These are phyloP conservation scores for Carex cristatella DNA, from an alignment of 176 grass and related monocot genomes.

Conservation along the genomic window DNA sequence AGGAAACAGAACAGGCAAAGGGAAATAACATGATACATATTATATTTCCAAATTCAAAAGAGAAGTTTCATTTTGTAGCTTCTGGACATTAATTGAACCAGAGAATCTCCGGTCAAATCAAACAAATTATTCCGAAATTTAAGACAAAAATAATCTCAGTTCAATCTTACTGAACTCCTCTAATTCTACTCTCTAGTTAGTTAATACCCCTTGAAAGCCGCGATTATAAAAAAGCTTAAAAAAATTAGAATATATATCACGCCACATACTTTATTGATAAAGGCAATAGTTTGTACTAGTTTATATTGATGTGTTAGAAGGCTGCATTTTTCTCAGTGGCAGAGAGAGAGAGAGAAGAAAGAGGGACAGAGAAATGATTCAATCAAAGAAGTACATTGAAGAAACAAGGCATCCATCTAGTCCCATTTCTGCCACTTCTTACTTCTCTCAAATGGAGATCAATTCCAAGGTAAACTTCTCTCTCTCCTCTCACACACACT, in stretches of 20 bases:
- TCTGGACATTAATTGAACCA: background rate
- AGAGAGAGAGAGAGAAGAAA: background rate
- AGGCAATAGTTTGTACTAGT: background rate
- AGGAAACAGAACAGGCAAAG: constrained; percentile 5
- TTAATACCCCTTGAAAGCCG: background rate
- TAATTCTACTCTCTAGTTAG: background rate
- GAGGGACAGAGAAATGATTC: constrained; percentile 13
- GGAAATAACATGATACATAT: background rate
- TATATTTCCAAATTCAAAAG: constrained; percentile 10
- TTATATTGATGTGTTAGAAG: constrained; percentile 1
- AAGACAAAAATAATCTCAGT: background rate
- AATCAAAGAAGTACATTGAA: constrained; percentile 28
- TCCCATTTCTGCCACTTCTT: constrained; percentile 25
- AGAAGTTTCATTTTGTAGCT: constrained; percentile 1
- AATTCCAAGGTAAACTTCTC: constrained; percentile 25
- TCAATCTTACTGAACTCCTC: background rate
- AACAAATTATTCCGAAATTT: background rate
- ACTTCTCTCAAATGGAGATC: constrained; percentile 42
- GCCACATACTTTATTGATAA: background rate
- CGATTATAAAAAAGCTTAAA: background rate
- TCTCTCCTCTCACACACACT: constrained; percentile 16
- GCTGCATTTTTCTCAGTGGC: background rate
- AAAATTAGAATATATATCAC: background rate
- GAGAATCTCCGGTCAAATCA: constrained; percentile 12
- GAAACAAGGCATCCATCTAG: constrained; percentile 31